Base-by-base conservation (phyloP, 257 asterid genomes). In the Capsicum pubescens region DNA sequence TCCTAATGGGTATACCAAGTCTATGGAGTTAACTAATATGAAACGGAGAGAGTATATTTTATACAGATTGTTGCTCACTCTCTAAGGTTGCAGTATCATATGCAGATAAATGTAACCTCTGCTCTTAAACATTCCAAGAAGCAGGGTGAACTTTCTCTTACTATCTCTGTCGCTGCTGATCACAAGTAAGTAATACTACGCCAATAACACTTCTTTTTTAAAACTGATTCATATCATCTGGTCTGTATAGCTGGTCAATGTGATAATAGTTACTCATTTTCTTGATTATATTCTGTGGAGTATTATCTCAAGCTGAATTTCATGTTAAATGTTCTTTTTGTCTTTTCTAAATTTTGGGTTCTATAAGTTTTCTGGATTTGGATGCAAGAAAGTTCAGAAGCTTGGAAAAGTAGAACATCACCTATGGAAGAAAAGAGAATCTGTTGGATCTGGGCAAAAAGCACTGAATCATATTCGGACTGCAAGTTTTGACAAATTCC, bases 381-480 rank as follows among this genome's bases (percentile, higher is more conserved):
- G 86, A 83, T 87, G 86, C 86, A 88, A 91, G 91, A 89, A 87
- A 84, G 55, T 72, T 59, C 87, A 71, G 77, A 89, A 86, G 85
- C 32, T 87, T 36, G 92, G 93, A 64, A 92, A 88, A 88, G 91
- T 89, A 86, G 95, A 95, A 71, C 97, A 95, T 87, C 99, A 95
- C 84, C 80, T 94, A 67, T 96, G 99, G 99, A 84, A 86, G 63
- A 93, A 90, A 91, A 91, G 97, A 90, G 97, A 93, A 74, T 92
- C 95, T 44, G 82, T 94, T 85, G 90, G 92, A 87, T 94, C 98
- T 8, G 98, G 99, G 85, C 93, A 89, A 32, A 95, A 95, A 90
- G 98, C 98, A 46, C 86, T 89, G 70, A 87, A 90, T 84, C 98
- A 93, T 89, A 90, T 94, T 86, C 87, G 82, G 67, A 87, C 42